Percentiles rank a stretch among this genome's conserved stretches.
These are phyloP conservation scores for Capsicum pubescens DNA, from an alignment of 257 asterid genomes.

Conservation along the genomic window DNA sequence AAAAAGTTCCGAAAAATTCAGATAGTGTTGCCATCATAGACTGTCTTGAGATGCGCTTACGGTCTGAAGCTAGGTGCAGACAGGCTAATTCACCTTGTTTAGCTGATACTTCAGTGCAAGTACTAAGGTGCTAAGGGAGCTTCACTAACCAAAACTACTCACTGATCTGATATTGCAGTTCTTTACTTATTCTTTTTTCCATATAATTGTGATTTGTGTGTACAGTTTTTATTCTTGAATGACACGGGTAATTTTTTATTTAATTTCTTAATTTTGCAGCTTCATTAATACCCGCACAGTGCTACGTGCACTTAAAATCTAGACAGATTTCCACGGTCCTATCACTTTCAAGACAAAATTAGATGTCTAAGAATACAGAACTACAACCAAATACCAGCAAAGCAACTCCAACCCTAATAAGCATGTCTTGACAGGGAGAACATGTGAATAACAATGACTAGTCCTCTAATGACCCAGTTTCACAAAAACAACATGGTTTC, in stretches of 20 bases:
- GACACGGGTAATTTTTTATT: background rate
- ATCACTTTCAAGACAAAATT: background rate
- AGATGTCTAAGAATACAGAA: background rate
- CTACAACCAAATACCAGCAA: conserved; percentile 14
- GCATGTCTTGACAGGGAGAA: background rate
- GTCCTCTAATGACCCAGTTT: background rate
- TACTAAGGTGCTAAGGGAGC: background rate
- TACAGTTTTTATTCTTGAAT: conserved; percentile 13
- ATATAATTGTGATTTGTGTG: background rate
- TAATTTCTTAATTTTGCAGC: background rate
- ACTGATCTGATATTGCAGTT: background rate
- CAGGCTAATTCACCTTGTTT: background rate
- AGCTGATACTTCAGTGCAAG: background rate
- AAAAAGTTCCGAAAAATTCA: background rate
- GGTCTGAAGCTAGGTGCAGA: conserved; percentile 10
- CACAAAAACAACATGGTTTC: background rate
- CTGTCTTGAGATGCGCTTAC: background rate
- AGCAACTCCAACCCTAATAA: background rate
- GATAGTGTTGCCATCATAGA: background rate
- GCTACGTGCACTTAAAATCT: background rate
- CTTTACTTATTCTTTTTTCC: background rate
- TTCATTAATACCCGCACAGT: background rate
- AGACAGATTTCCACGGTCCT: background rate
- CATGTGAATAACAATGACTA: background rate
- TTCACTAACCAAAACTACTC: background rate